A percentile compares a stretch with the other conserved stretches of the same genome.
Evolutionary conservation across 176 grass and related monocot species (phyloP).

Genomic region (Chloris gayana): DNA sequence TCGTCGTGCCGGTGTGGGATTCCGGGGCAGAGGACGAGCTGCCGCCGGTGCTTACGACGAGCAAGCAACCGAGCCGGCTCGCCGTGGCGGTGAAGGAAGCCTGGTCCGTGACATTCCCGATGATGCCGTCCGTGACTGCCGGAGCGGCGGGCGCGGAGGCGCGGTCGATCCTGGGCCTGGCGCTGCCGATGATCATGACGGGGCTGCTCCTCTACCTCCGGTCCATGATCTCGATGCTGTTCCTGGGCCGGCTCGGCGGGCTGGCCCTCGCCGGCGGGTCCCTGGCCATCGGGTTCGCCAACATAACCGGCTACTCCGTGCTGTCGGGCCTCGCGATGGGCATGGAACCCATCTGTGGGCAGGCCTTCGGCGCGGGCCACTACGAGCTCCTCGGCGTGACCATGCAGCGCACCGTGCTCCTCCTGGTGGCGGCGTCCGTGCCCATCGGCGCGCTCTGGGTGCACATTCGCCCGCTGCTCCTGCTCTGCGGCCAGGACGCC

Average conservation of each 20-base stretch:
- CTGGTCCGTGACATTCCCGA: slow-evolving; percentile 50
- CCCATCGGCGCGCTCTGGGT: slow-evolving; percentile 67
- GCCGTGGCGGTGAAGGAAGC: slow-evolving; percentile 46
- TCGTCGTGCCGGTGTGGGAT: background rate
- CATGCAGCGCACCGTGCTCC: slow-evolving; percentile 71
- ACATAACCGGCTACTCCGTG: slow-evolving; percentile 86
- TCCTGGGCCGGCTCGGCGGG: slow-evolving; percentile 69
- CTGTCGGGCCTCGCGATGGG: slow-evolving; percentile 86
- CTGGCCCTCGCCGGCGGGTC: slow-evolving; percentile 81
- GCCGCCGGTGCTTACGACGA: slow-evolving; percentile 41
- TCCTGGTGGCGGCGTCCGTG: slow-evolving; percentile 56
- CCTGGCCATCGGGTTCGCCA: slow-evolving; percentile 89
- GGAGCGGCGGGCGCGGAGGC: slow-evolving; percentile 47
- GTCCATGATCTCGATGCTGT: slow-evolving; percentile 94
- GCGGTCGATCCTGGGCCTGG: slow-evolving; percentile 56
- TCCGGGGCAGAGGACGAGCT: background rate
- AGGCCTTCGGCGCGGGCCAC: slow-evolving; percentile 72
- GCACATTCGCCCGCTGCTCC: slow-evolving; percentile 69
- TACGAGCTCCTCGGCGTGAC: slow-evolving; percentile 63
- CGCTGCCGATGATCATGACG: slow-evolving; percentile 74
- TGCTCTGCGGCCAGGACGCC: slow-evolving; percentile 78
- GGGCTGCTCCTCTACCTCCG: slow-evolving; percentile 80
- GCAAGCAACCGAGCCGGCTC: slow-evolving; percentile 33
- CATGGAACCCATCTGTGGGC: slow-evolving; percentile 90
- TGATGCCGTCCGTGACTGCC: slow-evolving; percentile 46